phyloP scores from a whole-genome alignment of 768 basidiomycete species.

The Kwoniella bestiolae region DNA sequence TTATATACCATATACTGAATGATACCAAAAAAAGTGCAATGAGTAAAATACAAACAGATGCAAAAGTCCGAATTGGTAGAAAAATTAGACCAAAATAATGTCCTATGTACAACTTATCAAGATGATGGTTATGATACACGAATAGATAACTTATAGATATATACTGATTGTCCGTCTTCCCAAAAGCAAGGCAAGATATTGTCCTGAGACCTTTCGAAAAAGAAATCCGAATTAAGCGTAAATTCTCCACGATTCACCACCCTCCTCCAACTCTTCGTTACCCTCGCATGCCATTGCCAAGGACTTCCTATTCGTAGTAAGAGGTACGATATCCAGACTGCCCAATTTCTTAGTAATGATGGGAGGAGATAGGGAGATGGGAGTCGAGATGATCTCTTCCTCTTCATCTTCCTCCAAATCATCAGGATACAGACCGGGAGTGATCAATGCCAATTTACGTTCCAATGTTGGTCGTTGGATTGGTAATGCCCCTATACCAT shows the following conservation, averaged over 20 bases:
- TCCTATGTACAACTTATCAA: background rate
- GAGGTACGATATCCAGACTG: background rate
- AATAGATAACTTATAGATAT: background rate
- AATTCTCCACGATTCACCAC: background rate
- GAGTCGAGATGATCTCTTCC: conserved; percentile 10
- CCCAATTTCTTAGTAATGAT: conserved; percentile 7
- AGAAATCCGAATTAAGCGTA: background rate
- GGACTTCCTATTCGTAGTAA: background rate
- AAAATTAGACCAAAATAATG: background rate
- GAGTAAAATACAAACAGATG: too few species aligned
- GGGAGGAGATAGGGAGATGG: conserved; percentile 18
- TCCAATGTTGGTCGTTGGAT: conserved; percentile 8
- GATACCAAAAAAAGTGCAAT: too few species aligned
- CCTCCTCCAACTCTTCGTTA: background rate
- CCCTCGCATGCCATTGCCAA: background rate
- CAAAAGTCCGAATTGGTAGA: background rate
- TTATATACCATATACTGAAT: too few species aligned
- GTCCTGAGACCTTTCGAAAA: background rate
- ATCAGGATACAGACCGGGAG: background rate
- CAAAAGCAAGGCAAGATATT: background rate
- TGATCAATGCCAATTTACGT: conserved; percentile 3
- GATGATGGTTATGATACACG: background rate
- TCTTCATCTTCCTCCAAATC: conserved; percentile 21
- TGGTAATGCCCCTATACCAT: background rate
- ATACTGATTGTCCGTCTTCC: background rate